Conservation (phyloP, 164 flowering plant genomes). For the Protea cynaroides region DNA sequence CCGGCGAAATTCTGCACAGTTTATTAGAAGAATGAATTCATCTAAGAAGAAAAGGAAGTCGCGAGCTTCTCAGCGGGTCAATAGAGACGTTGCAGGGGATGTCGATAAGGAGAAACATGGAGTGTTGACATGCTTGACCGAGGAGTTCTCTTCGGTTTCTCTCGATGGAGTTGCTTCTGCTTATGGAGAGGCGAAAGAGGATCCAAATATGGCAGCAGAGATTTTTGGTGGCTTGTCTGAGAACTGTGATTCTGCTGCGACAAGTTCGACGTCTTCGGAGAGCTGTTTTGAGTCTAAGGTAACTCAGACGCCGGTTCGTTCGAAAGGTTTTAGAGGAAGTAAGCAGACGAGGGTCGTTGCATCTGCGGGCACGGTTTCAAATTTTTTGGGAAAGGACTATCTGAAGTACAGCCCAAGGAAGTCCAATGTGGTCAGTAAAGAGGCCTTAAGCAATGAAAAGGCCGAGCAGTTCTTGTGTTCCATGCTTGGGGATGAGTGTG, state of each 20-base stretch:
- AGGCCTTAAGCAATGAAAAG: constrained; percentile 27
- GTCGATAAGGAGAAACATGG: constrained; percentile 12
- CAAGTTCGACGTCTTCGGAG: constrained; percentile 35
- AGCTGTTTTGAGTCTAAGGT: constrained; percentile 23
- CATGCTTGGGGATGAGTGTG: constrained; percentile 68
- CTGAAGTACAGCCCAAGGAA: constrained; percentile 25
- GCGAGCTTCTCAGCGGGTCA: constrained; percentile 11
- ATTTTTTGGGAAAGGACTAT: constrained; percentile 72
- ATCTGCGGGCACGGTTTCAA: constrained; percentile 63
- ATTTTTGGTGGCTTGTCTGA: constrained; percentile 22
- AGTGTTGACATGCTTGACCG: constrained; percentile 23
- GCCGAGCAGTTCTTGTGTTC: constrained; percentile 73
- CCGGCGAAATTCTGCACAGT: not conserved
- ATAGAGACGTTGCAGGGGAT: not conserved
- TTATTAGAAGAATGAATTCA: constrained; percentile 13
- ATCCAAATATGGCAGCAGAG: constrained; percentile 40
- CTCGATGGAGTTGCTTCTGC: constrained; percentile 33
- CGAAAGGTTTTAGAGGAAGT: constrained; percentile 22
- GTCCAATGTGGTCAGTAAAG: constrained; percentile 21
- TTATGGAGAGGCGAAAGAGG: constrained; percentile 36
- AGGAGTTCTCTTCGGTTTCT: constrained; percentile 40
- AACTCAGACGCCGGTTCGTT: constrained; percentile 8
- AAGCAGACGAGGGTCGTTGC: constrained; percentile 55
- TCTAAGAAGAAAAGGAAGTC: constrained; percentile 40
- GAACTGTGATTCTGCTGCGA: constrained; percentile 23